Base-by-base conservation (phyloP, 306 rosid species). In the Cyamopsis tetragonoloba region DNA sequence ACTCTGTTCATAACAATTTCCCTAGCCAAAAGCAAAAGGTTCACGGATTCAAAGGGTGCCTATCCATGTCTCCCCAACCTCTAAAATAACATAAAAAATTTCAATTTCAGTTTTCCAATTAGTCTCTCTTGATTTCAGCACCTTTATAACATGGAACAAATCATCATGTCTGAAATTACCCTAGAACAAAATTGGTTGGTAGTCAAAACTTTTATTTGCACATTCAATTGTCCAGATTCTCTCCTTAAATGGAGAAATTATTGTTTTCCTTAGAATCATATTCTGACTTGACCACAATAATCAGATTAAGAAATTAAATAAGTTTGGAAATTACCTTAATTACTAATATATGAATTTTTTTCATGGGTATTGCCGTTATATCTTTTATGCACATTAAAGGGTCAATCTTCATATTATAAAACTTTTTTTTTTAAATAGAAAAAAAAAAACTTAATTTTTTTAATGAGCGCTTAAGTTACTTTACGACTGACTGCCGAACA, bases 201-300 rank as follows among this genome's bases (percentile, higher is more conserved):
- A 64, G 67, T 77, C 61, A 77, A 77, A 39, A 19, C n/a, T 5
- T 43, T 46, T 23, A 37, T 44, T 37, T 12, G 44, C 76, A 23
- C 66, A 62, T 32, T 53, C 48, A 41, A 23, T 62, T 27, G 7
- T 39, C 66, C 24, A 7, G 22, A 64, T 74, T 37, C 19, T 23
- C 51, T 55, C 66, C 55, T 64, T 54, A 2, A 64, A 30, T 72
- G 19, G 22, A 51, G 39, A 68, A 37, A 68, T 37, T 68, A 68
- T 22, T 35, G 10, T n/a, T 39, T 66, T 59, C 53, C 41, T 38
- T 22, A 4, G 4, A 28, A 51, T 26, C 14, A 4, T 12, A 49
- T 26, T 12, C 28, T 47, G 15, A 17, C 3, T 46, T 1, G 5
- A 51, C 35, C 27, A 17, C 5, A 12, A 1, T 18, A 24, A 12